These are phyloP conservation scores for Acer yangbiense DNA, from an alignment of 345 rosid genomes.

Conservation along the genomic window DNA sequence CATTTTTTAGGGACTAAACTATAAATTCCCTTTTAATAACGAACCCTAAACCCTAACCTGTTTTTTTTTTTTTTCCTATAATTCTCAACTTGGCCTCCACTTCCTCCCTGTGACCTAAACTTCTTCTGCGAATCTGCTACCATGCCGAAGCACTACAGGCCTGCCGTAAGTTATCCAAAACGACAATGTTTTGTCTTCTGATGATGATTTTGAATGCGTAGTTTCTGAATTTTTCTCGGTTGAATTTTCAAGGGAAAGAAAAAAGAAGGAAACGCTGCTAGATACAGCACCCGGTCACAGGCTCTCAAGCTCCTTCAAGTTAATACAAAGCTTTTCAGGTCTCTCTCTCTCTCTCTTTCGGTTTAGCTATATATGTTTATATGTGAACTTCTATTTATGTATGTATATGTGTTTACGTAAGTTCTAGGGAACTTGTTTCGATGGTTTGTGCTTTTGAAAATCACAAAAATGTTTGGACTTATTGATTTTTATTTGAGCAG, in stretches of 20 bases:
- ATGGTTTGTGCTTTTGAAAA: neutral
- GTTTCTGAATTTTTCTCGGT: neutral
- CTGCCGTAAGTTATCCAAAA: constrained; percentile 54
- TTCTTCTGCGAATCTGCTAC: neutral
- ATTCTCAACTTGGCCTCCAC: neutral
- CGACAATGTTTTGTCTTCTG: neutral
- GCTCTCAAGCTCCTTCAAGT: constrained; percentile 85
- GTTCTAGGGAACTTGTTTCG: neutral
- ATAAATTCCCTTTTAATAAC: neutral
- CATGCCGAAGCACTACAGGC: constrained; percentile 87
- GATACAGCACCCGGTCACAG: constrained; percentile 86
- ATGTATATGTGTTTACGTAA: too few species aligned
- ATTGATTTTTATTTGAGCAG: neutral
- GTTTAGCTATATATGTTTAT: neutral
- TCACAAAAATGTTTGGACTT: neutral
- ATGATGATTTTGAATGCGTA: neutral
- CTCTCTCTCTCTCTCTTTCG: neutral
- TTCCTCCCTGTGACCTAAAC: constrained; percentile 1
- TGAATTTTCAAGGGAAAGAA: constrained; percentile 74
- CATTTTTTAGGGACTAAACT: too few species aligned
- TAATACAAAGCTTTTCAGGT: constrained; percentile 73
- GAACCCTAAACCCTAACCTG: constrained; percentile 38
- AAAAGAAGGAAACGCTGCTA: constrained; percentile 93
- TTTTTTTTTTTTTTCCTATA: neutral
- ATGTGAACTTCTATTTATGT: neutral